Evolutionary conservation across 805 yeast genomes (phyloP).

Genomic region (Candida nanaspora): DNA sequence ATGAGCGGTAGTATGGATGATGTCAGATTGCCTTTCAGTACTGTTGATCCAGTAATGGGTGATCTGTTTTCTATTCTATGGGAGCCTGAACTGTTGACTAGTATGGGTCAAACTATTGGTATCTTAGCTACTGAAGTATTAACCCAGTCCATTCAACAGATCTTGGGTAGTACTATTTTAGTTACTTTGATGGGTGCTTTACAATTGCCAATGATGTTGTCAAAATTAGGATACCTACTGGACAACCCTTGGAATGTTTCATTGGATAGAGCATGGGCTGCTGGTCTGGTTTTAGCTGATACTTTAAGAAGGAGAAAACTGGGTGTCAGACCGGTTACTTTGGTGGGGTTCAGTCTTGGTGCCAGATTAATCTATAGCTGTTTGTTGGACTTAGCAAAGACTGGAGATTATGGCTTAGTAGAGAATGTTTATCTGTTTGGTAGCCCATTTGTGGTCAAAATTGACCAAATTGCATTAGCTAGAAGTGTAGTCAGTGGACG

Average conservation of each 20-base stretch:
- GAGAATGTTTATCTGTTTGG: constrained; percentile 89
- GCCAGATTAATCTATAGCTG: constrained; percentile 90
- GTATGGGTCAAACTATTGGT: constrained; percentile 93
- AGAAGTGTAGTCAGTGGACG: constrained; percentile 84
- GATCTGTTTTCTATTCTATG: constrained; percentile 85
- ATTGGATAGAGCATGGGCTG: constrained; percentile 93
- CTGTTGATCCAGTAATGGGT: constrained; percentile 97
- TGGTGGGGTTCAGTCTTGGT: constrained; percentile 91
- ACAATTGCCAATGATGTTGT: constrained; percentile 85
- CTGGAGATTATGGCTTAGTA: constrained; percentile 81
- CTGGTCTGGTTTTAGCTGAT: constrained; percentile 88
- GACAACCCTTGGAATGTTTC: constrained; percentile 99
- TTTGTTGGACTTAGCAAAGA: constrained; percentile 72
- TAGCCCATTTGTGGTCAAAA: constrained; percentile 73
- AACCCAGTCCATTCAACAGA: constrained; percentile 90
- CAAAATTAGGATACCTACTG: constrained; percentile 80
- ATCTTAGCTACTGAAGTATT: constrained; percentile 92
- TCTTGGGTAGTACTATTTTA: constrained; percentile 83
- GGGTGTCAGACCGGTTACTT: constrained; percentile 87
- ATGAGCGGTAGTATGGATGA: constrained; percentile 94
- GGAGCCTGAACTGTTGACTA: constrained; percentile 97
- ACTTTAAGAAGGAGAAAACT: constrained; percentile 79
- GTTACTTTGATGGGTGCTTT: constrained; percentile 89
- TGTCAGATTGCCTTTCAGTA: constrained; percentile 90
- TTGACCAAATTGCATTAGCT: constrained; percentile 70